phyloP scores from a whole-genome alignment of 768 basidiomycete genomes.

The Russula lepida region DNA sequence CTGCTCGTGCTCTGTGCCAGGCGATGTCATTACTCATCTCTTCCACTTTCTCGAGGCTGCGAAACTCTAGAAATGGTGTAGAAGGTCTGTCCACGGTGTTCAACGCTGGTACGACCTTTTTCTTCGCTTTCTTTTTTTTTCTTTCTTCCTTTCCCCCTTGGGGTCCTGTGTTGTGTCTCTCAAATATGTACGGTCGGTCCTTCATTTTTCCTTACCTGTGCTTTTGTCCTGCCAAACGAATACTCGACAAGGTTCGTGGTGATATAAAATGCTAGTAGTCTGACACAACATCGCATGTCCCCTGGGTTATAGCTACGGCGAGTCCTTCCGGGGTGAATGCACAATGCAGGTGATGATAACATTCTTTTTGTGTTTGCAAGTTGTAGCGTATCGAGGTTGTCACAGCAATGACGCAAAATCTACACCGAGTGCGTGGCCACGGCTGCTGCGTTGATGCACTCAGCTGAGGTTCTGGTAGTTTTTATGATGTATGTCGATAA shows the following conservation, averaged over 20 bases:
- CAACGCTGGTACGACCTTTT: conserved; percentile 22
- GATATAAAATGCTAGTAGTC: conserved; percentile 10
- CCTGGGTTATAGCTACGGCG: not conserved
- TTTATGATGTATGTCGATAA: not conserved
- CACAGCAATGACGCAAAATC: not conserved
- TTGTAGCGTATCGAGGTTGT: not conserved
- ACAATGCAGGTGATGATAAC: not conserved
- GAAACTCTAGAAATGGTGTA: conserved; percentile 8
- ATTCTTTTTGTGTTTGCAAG: not conserved
- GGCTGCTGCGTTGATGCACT: not conserved
- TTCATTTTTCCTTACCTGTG: conserved; percentile 18
- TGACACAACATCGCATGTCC: not conserved
- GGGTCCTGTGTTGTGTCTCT: conserved; percentile 6
- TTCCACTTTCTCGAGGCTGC: conserved; percentile 9
- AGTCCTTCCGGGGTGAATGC: not conserved
- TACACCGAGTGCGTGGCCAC: conserved; percentile 4
- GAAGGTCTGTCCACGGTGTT: not conserved
- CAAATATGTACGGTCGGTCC: conserved; percentile 27
- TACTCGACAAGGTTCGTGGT: conserved; percentile 16
- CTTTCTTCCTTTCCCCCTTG: conserved; percentile 6
- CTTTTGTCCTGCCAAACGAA: conserved; percentile 13
- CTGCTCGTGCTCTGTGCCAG: conserved; percentile 21
- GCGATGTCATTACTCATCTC: conserved; percentile 22
- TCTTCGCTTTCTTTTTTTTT: conserved; percentile 12
- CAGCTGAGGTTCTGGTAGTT: not conserved